Conservation (phyloP, 2,329 filamentous ascomycete genomes). For the Teratosphaeriaceae sp. region DNA sequence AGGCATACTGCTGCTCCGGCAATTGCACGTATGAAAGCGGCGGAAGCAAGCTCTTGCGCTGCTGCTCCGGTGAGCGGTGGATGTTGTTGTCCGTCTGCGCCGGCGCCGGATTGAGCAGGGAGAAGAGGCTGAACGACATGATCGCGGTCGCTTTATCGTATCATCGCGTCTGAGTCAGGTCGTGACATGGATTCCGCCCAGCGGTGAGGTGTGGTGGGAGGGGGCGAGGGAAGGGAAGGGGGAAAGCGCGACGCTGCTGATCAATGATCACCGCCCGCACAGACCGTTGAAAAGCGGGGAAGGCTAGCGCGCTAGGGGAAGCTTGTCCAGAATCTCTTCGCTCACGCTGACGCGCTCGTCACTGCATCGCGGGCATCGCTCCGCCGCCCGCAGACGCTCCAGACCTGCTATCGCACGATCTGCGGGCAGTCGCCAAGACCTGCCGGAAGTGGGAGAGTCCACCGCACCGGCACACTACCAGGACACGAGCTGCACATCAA, state of each 20-base stretch:
- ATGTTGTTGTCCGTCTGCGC: slow-evolving; percentile 4
- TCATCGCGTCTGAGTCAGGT: background rate
- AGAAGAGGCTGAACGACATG: slow-evolving; percentile 26
- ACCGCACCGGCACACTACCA: too few species aligned
- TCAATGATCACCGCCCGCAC: background rate
- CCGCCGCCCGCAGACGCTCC: too few species aligned
- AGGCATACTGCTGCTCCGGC: slow-evolving; percentile 12
- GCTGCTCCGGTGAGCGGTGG: slow-evolving; percentile 8
- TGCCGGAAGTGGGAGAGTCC: too few species aligned
- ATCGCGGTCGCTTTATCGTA: slow-evolving; percentile 1
- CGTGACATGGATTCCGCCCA: background rate
- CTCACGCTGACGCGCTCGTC: too few species aligned
- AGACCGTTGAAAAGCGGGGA: background rate
- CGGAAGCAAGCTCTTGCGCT: slow-evolving; percentile 18
- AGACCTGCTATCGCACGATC: too few species aligned
- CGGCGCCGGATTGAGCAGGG: slow-evolving; percentile 32
- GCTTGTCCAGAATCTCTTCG: too few species aligned
- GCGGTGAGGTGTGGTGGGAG: background rate
- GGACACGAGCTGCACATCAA: too few species aligned
- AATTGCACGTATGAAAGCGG: slow-evolving; percentile 15
- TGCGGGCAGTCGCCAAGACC: too few species aligned
- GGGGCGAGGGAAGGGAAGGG: background rate
- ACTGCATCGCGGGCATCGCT: too few species aligned
- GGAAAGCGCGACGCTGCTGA: background rate
- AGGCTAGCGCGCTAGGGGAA: too few species aligned